Conservation (phyloP, 83 land plant genomes). For the Diphasiastrum complanatum region DNA sequence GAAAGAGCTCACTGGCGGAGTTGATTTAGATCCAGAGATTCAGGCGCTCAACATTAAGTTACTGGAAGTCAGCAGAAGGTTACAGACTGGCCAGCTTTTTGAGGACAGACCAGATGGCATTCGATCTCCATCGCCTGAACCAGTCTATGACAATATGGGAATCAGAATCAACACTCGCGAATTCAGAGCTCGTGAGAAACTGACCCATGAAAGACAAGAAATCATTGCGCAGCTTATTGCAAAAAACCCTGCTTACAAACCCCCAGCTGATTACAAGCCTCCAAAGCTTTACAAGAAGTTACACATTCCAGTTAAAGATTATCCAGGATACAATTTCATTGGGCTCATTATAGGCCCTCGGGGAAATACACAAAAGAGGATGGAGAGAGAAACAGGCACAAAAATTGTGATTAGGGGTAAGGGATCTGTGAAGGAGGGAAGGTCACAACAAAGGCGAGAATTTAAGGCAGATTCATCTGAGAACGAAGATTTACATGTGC, state of each 20-base stretch:
- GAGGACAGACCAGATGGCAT: conserved; percentile 26
- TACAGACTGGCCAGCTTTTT: conserved; percentile 34
- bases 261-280: conserved; percentile 43
- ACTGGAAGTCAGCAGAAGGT: conserved; percentile 34
- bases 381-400: conserved; percentile 44
- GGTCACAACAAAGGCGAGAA: conserved; percentile 38
- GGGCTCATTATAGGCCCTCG: conserved; percentile 45
- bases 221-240: conserved; percentile 31
- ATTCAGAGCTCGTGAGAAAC: conserved; percentile 38
- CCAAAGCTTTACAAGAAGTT: conserved; percentile 37
- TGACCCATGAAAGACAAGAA: conserved; percentile 36
- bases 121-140: conserved; percentile 43
- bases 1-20: conserved; percentile 38
- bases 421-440: conserved; percentile 40
- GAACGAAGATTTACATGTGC: conserved; percentile 41
- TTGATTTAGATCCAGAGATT: conserved; percentile 37
- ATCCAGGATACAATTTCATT: conserved; percentile 42
- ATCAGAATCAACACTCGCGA: conserved; percentile 40
- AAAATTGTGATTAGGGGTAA: conserved; percentile 43
- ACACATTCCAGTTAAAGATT: conserved; percentile 38
- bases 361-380: conserved; percentile 43
- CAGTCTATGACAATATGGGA: conserved; percentile 44
- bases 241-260: conserved; percentile 37
- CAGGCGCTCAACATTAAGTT: conserved; percentile 38
- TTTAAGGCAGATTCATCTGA: conserved; percentile 40